These are phyloP conservation scores for Heterotrichella gracilis DNA, from an alignment of 352 stramenopile species.

Conservation along the genomic window DNA sequence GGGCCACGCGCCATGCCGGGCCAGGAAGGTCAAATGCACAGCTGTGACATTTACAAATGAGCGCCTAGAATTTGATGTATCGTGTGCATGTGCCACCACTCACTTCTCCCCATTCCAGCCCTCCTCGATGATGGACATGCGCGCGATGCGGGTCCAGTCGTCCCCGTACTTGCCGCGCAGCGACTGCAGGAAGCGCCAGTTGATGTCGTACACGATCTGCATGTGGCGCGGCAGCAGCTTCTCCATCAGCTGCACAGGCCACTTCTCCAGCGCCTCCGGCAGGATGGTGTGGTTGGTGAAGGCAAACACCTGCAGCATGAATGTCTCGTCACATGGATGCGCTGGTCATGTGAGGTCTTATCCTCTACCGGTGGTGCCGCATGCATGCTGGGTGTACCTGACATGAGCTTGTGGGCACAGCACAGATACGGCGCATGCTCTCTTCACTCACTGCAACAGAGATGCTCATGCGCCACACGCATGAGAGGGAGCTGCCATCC, in stretches of 20 bases:
- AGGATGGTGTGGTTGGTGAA: slow-evolving; percentile 23
- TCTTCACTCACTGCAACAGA: no score
- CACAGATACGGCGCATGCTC: no score
- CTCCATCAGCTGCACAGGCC: slow-evolving; percentile 19
- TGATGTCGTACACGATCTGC: slow-evolving; percentile 22
- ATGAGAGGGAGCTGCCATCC: no score
- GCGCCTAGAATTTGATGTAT: neutral
- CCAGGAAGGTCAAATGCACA: no score
- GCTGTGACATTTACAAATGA: no score
- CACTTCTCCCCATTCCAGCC: slow-evolving; percentile 16
- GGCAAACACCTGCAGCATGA: slow-evolving; percentile 18
- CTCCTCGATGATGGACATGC: slow-evolving; percentile 22
- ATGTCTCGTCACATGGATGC: no score
- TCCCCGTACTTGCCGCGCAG: slow-evolving; percentile 17
- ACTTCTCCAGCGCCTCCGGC: slow-evolving; percentile 22
- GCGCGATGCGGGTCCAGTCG: slow-evolving; percentile 12
- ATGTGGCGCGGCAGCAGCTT: slow-evolving; percentile 20
- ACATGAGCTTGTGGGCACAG: no score
- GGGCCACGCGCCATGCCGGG: no score
- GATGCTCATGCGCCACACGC: no score
- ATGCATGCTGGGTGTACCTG: no score
- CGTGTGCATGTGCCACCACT: neutral
- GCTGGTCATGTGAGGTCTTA: no score
- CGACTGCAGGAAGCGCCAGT: slow-evolving; percentile 19
- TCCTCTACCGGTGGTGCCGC: no score